Evolutionary conservation across 2,329 filamentous ascomycete genomes (phyloP), one percentile per base, ranked within the genome.

Genomic region (Hysterium pulicare): DNA sequence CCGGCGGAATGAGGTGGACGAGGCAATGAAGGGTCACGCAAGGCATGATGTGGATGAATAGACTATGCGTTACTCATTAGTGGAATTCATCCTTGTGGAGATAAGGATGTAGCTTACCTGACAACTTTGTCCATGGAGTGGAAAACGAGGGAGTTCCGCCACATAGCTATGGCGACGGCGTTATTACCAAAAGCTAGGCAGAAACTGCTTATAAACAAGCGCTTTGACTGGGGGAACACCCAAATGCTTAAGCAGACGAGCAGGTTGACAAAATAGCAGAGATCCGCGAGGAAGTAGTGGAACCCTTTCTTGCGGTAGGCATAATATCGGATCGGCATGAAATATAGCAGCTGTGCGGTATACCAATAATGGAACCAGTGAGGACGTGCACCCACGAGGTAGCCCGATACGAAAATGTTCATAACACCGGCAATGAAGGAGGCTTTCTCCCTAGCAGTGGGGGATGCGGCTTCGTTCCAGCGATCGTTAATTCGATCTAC

Each of bases 1-100:
- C 80, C 1, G 79, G 68, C 0, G 85, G 70, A 10, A 90, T 75
- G 16, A 97, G 75, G 64, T 98, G 93, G 13, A 95, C 87, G 11
- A 98, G 77, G 61, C 89, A 94, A 68, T 98, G 93, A 10, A 98
- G 78, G 1, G 90, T 88, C 5, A 87, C 91, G 52, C 90, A 95
- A 1, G 93, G 93, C 91, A 98, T 98, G 59, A 98, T 95, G 68
- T 98, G 93, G 55, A 98, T 96, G 71, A 98, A 98, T n/a, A 98
- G 77, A 65, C 82, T 85, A 10, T 3, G 8, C 1, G 33, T 58
- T 38, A 60, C n/a, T n/a, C n/a, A n/a, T n/a, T n/a, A n/a, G n/a
- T n/a, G n/a, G 55, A 28, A 40, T 8, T n/a, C n/a, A 8, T 11
- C 21, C 6, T 37, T 23, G 17, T 21, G 24, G 19, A n/a, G n/a